A percentile compares a stretch with the other conserved stretches of the same genome.
Evolutionary conservation across 495 filamentous ascomycete genomes (phyloP).

Genomic region (Penicillium flavigenum): DNA sequence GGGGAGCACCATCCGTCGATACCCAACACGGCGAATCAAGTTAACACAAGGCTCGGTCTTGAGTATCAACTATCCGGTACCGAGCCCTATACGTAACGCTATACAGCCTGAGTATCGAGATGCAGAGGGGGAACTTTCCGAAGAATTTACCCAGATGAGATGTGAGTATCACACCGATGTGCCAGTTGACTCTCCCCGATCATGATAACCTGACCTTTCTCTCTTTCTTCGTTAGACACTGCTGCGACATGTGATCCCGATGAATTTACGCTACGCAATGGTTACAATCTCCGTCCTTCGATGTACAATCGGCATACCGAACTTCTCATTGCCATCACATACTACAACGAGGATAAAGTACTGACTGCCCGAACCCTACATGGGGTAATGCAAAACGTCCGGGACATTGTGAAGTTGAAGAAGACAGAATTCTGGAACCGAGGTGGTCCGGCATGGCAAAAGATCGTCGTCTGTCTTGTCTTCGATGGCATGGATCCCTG

Average conservation of each 20-base stretch:
- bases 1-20: conserved; percentile 57
- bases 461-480: conserved; percentile 94
- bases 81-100: conserved; percentile 94
- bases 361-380: conserved; percentile 89
- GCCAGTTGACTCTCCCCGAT: neutral
- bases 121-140: conserved; percentile 73
- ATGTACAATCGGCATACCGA: conserved; percentile 99
- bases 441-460: conserved; percentile 97
- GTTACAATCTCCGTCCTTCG: conserved; percentile 95
- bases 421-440: conserved; percentile 99
- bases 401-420: conserved; percentile 95
- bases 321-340: conserved; percentile 93
- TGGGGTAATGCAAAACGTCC: conserved; percentile 97
- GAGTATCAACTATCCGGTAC: conserved; percentile 95
- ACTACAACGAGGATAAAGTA: conserved; percentile 98
- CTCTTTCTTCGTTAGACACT: conserved; percentile 59
- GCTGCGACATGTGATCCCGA: conserved; percentile 97
- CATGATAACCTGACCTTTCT: neutral
- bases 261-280: conserved; percentile 97
- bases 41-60: conserved; percentile 90
- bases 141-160: conserved; percentile 96
- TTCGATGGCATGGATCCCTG: conserved; percentile 98
- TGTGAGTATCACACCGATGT: conserved; percentile 50
- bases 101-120: conserved; percentile 88
- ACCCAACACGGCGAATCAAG: conserved; percentile 93